A percentile compares a stretch with the other conserved stretches of the same genome.
phyloP scores from a whole-genome alignment of 768 basidiomycete genomes.

The Baorangia bicolor region DNA sequence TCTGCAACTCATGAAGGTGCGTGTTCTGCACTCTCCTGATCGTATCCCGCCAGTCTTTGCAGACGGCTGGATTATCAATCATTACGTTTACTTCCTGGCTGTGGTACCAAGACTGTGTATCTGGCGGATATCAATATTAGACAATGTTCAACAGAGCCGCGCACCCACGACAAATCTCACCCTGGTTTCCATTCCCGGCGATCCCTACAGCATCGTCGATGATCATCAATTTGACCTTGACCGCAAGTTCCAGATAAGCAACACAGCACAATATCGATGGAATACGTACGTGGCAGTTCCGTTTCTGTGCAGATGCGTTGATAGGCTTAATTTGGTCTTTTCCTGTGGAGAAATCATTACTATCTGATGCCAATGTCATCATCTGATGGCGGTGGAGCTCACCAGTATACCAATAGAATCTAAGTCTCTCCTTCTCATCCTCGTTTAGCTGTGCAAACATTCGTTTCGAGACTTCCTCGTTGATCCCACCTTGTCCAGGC shows the following conservation, averaged over 20 bases:
- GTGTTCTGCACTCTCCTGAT: slow-evolving; percentile 58
- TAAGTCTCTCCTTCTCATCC: slow-evolving; percentile 44
- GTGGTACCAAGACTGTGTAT: slow-evolving; percentile 72
- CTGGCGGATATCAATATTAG: slow-evolving; percentile 25
- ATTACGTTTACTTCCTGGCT: slow-evolving; percentile 69
- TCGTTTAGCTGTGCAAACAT: slow-evolving; percentile 53
- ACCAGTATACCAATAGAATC: slow-evolving; percentile 57
- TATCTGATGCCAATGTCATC: neutral
- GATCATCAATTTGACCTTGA: slow-evolving; percentile 59
- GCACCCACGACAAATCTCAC: slow-evolving; percentile 22
- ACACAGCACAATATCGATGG: neutral
- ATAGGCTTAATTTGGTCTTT: slow-evolving; percentile 66
- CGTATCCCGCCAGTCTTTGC: slow-evolving; percentile 54
- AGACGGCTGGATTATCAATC: slow-evolving; percentile 53
- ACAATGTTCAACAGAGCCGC: neutral
- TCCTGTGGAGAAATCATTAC: slow-evolving; percentile 26
- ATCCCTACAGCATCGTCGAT: slow-evolving; percentile 67
- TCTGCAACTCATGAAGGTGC: slow-evolving; percentile 41
- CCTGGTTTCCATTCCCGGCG: slow-evolving; percentile 70
- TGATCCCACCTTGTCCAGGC: slow-evolving; percentile 70
- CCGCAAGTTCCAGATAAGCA: neutral
- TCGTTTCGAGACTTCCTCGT: slow-evolving; percentile 61
- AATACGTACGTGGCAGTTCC: slow-evolving; percentile 61
- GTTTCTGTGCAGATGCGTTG: slow-evolving; percentile 62
- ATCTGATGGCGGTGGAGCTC: neutral